Evolutionary conservation across 192 early-diverging fungal species (phyloP).

Genomic region (Borealophlyctis nickersoniae): DNA sequence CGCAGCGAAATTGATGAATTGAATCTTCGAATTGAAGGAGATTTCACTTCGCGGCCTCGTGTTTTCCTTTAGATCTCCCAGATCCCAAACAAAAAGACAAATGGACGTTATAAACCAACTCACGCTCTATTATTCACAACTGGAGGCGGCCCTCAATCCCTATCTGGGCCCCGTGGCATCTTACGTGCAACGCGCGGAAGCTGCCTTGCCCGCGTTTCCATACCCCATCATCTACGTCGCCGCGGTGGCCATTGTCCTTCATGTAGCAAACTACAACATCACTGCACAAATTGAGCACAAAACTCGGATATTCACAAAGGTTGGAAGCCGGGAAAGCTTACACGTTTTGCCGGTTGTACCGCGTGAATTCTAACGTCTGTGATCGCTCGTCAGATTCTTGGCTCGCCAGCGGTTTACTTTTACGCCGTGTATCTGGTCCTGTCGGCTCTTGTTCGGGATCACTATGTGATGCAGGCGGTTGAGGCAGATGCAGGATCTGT

Average conservation of each 20-base stretch:
- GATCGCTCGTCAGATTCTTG: conserved; percentile 29
- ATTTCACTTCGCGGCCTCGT: too few relatives aligned
- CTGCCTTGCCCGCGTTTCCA: conserved; percentile 14
- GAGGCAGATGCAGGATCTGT: conserved; percentile 45
- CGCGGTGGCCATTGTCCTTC: conserved; percentile 33
- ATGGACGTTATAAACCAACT: too few relatives aligned
- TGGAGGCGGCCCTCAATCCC: too few relatives aligned
- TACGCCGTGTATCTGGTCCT: conserved; percentile 54
- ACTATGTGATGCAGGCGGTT: conserved; percentile 52
- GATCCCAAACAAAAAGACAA: too few relatives aligned
- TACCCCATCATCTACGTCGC: conserved; percentile 23
- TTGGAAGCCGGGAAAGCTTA: not conserved
- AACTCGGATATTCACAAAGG: conserved; percentile 36
- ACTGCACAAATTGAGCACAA: conserved; percentile 40
- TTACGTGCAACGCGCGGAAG: conserved; percentile 8
- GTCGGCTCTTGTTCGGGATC: conserved; percentile 52
- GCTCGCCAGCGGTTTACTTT: conserved; percentile 51
- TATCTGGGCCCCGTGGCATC: conserved; percentile 8
- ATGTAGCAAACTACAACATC: conserved; percentile 43
- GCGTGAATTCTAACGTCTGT: not conserved
- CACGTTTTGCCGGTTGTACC: not conserved
- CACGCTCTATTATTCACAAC: too few relatives aligned
- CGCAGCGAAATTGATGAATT: too few relatives aligned
- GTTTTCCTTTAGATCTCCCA: too few relatives aligned
- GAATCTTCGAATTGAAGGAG: too few relatives aligned